A percentile compares a stretch with the other conserved stretches of the same genome.
Conservation (phyloP, 176 grass and related monocot species). For the Zoysia japonica region DNA sequence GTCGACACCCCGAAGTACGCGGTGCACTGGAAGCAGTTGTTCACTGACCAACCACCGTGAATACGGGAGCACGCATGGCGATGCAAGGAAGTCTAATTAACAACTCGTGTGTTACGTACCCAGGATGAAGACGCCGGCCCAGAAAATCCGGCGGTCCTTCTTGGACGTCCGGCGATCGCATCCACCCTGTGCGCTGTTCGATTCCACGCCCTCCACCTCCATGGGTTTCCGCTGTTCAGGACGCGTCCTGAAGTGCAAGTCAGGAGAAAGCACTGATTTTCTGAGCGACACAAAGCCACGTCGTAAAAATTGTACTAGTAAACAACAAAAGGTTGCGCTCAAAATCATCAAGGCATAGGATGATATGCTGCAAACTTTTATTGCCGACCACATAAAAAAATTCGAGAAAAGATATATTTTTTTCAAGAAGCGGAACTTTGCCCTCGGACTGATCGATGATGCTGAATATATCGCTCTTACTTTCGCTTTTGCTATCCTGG, state of each 20-base stretch:
- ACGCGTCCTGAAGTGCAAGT: background rate
- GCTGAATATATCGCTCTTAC: too few species aligned
- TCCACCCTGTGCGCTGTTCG: constrained; percentile 2
- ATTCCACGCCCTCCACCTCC: constrained; percentile 50
- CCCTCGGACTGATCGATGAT: background rate
- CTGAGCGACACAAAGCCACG: background rate
- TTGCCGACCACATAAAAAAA: background rate
- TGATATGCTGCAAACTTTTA: background rate
- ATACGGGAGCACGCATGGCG: background rate
- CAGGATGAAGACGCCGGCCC: constrained; percentile 42
- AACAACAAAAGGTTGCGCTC: too few species aligned
- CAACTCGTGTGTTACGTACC: background rate
- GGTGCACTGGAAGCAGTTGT: constrained; percentile 28
- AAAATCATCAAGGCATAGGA: background rate
- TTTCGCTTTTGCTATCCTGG: too few species aligned
- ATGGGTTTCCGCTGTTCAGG: constrained; percentile 1
- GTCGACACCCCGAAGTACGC: constrained; percentile 47
- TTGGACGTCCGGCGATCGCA: constrained; percentile 15
- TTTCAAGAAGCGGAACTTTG: constrained; percentile 18
- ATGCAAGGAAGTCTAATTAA: background rate
- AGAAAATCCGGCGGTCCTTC: constrained; percentile 31
- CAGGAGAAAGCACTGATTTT: background rate
- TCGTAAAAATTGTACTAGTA: background rate
- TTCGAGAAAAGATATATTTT: background rate
- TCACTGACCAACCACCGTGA: constrained; percentile 17